phyloP scores from a whole-genome alignment of 495 filamentous ascomycete species.

The Trichoderma asperelloides region DNA sequence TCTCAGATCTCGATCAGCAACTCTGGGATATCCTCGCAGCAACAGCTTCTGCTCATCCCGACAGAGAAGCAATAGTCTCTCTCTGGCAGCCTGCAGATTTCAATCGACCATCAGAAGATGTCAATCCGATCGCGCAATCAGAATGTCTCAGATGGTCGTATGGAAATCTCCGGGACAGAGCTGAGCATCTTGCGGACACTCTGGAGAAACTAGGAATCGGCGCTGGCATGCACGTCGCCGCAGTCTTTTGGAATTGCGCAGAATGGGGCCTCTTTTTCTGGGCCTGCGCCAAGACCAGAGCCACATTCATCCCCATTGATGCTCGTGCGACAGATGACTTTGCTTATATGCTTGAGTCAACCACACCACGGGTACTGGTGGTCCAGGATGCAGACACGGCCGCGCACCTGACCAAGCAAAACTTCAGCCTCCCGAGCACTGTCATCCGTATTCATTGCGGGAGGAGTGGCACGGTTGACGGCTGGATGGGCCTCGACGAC shows the following conservation, averaged over 20 bases:
- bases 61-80: conserved; percentile 16
- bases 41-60: conserved; percentile 9
- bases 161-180: conserved; percentile 7
- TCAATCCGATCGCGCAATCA: not conserved
- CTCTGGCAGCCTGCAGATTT: conserved; percentile 14
- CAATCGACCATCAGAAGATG: not conserved
- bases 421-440: not conserved
- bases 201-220: conserved; percentile 10
- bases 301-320: conserved; percentile 24
- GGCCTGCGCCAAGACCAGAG: conserved; percentile 22
- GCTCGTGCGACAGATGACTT: conserved; percentile 17
- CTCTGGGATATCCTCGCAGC: conserved; percentile 15
- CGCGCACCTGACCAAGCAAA: conserved; percentile 4
- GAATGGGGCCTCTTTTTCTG: conserved; percentile 28
- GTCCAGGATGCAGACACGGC: conserved; percentile 16
- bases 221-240: conserved; percentile 14
- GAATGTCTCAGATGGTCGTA: conserved; percentile 15
- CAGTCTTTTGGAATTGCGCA: conserved; percentile 24
- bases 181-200: conserved; percentile 10
- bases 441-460: conserved; percentile 4
- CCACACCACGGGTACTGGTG: conserved; percentile 19
- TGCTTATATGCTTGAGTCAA: conserved; percentile 14
- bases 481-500: not conserved
- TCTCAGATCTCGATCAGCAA: conserved; percentile 10
- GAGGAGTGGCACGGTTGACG: not conserved